Percentiles rank a stretch among this genome's conserved stretches.
Conservation (phyloP, 768 basidiomycete species). For the Suillus americanus region DNA sequence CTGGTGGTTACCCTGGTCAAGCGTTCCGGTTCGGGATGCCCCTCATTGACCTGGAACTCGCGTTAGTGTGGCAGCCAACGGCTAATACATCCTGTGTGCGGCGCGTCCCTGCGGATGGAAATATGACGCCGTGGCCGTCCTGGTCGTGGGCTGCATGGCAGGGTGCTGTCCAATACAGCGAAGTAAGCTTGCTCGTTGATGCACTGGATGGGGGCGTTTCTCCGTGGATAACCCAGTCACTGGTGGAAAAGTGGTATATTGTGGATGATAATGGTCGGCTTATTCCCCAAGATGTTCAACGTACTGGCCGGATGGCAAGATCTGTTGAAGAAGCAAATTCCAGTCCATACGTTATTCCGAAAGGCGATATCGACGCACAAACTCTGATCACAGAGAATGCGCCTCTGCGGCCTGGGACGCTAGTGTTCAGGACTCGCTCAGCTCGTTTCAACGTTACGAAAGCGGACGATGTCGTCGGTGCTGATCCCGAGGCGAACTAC, state of each 20-base stretch:
- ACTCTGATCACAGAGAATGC: slow-evolving; percentile 2
- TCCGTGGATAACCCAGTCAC: slow-evolving; percentile 13
- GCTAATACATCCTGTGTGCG: slow-evolving; percentile 8
- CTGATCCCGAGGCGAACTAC: neutral
- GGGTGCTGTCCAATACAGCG: slow-evolving; percentile 16
- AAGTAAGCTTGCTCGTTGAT: neutral
- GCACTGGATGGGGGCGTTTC: neutral
- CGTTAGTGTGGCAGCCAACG: slow-evolving; percentile 25
- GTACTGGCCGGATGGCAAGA: neutral
- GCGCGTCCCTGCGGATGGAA: slow-evolving; percentile 3
- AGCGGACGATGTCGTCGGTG: neutral
- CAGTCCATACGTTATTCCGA: slow-evolving; percentile 8
- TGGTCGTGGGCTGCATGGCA: slow-evolving; percentile 29
- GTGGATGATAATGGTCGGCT: slow-evolving; percentile 13
- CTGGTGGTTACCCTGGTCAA: neutral
- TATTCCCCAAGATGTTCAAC: slow-evolving; percentile 13
- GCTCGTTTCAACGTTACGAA: slow-evolving; percentile 12
- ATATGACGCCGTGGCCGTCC: slow-evolving; percentile 16
- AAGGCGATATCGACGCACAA: neutral
- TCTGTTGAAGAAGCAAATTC: neutral
- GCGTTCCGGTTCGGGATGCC: slow-evolving; percentile 1
- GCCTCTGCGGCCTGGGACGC: slow-evolving; percentile 17
- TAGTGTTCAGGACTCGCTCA: slow-evolving; percentile 23
- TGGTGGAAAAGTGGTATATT: slow-evolving; percentile 18
- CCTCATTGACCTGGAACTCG: slow-evolving; percentile 11